phyloP scores from a whole-genome alignment of 108 stramenopile genomes.

The Pseudonitzschia pungens region DNA sequence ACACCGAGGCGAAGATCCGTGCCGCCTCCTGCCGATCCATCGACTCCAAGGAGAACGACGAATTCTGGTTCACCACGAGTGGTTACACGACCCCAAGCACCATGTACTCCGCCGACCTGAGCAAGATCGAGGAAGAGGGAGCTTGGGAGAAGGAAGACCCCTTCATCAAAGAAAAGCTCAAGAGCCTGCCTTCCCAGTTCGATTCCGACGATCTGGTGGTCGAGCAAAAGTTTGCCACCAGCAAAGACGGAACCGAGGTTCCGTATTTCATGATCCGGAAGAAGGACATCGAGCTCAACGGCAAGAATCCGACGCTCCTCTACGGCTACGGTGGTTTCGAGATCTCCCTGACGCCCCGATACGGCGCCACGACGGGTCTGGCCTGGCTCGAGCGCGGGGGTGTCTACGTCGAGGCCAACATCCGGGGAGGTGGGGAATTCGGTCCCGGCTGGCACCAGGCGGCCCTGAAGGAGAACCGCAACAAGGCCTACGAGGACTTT shows the following conservation, averaged over 20 bases:
- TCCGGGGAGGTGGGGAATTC: conserved; percentile 94
- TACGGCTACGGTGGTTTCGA: conserved; percentile 97
- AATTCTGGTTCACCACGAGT: conserved; percentile 74
- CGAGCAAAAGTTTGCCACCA: conserved; percentile 68
- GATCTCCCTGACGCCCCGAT: conserved; percentile 88
- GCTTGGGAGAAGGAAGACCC: conserved; percentile 32
- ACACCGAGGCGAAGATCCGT: conserved; percentile 65
- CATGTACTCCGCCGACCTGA: conserved; percentile 68
- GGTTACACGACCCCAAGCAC: conserved; percentile 74
- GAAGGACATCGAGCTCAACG: conserved; percentile 51
- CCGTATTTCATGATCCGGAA: conserved; percentile 80
- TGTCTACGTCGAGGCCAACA: conserved; percentile 93
- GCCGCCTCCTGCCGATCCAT: conserved; percentile 54
- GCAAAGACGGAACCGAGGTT: conserved; percentile 82
- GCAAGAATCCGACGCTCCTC: conserved; percentile 64
- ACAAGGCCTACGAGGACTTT: conserved; percentile 97
- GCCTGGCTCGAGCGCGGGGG: conserved; percentile 92
- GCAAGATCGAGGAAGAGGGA: conserved; percentile 38
- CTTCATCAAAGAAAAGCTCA: conserved; percentile 52
- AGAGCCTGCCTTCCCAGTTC: conserved; percentile 67
- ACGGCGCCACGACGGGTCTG: conserved; percentile 72
- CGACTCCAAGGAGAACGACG: conserved; percentile 61
- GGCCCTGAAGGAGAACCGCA: conserved; percentile 79
- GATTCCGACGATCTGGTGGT: conserved; percentile 60
- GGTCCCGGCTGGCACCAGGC: conserved; percentile 92